Conservation (phyloP, 495 filamentous ascomycete genomes). For the Xylaria venustula region DNA sequence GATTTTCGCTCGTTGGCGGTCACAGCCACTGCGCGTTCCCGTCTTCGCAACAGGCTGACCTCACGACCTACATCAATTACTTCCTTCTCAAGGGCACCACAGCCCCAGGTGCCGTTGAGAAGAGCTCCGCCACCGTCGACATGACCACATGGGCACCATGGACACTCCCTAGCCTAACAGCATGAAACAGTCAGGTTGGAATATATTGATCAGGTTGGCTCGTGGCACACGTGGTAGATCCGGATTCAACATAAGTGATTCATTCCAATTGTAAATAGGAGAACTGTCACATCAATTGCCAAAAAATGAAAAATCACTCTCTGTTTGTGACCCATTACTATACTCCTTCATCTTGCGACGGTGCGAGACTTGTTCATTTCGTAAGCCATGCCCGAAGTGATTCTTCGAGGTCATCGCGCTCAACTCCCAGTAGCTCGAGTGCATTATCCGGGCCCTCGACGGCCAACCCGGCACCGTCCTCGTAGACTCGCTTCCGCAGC, state of each 20-base stretch:
- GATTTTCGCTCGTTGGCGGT: constrained; percentile 51
- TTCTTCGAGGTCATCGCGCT: constrained; percentile 27
- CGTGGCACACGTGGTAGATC: too few relatives aligned
- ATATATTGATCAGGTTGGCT: neutral
- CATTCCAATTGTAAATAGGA: constrained; percentile 13
- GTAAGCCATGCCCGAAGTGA: constrained; percentile 26
- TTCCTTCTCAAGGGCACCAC: constrained; percentile 44
- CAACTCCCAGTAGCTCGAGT: constrained; percentile 19
- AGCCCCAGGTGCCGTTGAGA: constrained; percentile 38
- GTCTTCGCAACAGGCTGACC: constrained; percentile 43
- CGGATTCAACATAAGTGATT: too few relatives aligned
- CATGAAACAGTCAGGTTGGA: constrained; percentile 16
- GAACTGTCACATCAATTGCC: too few relatives aligned
- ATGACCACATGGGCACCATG: constrained; percentile 42
- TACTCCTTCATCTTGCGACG: neutral
- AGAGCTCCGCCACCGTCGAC: constrained; percentile 35
- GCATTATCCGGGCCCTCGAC: constrained; percentile 28
- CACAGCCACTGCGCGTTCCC: constrained; percentile 57
- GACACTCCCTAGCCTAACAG: constrained; percentile 33
- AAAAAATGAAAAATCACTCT: neutral
- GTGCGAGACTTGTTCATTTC: neutral
- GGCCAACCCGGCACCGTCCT: constrained; percentile 47
- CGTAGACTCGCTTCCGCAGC: constrained; percentile 30
- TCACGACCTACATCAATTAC: constrained; percentile 54
- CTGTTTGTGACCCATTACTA: neutral